These are phyloP conservation scores for Mycosphaerella arachidis DNA, from an alignment of 2,329 filamentous ascomycete species.

Conservation along the genomic window DNA sequence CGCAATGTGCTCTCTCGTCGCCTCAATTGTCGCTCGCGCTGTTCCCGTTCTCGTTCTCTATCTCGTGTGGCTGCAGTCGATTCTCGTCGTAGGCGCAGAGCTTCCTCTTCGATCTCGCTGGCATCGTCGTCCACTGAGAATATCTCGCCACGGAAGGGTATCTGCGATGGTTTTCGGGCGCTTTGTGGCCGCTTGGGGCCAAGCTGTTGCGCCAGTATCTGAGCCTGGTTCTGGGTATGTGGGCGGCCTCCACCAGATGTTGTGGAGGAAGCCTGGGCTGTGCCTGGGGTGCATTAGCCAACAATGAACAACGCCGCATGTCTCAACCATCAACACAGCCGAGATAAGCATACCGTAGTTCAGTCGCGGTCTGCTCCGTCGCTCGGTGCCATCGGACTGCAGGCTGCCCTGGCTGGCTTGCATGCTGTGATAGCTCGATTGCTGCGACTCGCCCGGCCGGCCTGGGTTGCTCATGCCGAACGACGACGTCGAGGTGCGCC, in stretches of 20 bases:
- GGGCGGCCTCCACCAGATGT: conserved; percentile 12
- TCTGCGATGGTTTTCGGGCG: conserved; percentile 69
- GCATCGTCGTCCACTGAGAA: conserved; percentile 90
- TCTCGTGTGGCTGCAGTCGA: conserved; percentile 16
- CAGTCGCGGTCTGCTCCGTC: conserved; percentile 24
- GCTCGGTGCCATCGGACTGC: conserved; percentile 16
- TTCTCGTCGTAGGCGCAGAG: conserved; percentile 40
- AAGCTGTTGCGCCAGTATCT: conserved; percentile 9
- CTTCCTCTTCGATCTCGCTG: conserved; percentile 71
- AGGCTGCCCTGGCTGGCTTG: conserved; percentile 26
- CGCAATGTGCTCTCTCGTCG: conserved; percentile 50
- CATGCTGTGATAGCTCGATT: conserved; percentile 21
- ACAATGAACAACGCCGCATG: background rate
- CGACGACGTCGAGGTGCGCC: conserved; percentile 23
- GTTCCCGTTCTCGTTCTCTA: conserved; percentile 23
- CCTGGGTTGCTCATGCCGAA: conserved; percentile 17
- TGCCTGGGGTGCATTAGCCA: conserved; percentile 19
- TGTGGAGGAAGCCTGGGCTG: conserved; percentile 22
- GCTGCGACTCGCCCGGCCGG: conserved; percentile 13
- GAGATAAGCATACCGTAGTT: conserved; percentile 26
- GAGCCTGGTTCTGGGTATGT: background rate
- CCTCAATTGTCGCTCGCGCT: conserved; percentile 36
- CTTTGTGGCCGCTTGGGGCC: conserved; percentile 64
- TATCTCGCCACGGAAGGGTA: conserved; percentile 74
- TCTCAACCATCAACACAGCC: background rate